phyloP scores from a whole-genome alignment of 164 flowering plant species.

The Tetracentron sinense region DNA sequence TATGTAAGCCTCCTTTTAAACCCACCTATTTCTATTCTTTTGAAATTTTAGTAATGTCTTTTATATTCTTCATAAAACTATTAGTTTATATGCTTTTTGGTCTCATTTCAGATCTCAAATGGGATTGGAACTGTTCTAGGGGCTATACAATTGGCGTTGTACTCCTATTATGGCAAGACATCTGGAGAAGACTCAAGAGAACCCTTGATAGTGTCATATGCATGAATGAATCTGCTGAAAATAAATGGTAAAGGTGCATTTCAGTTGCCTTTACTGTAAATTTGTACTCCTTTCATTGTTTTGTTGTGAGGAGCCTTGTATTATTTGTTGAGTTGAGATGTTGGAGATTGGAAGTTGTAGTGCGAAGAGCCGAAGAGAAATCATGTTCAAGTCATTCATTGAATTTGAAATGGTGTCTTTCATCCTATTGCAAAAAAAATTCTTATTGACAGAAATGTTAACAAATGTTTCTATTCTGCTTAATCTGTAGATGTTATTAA shows the following conservation, averaged over 20 bases:
- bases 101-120: conserved; percentile 74
- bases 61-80: neutral
- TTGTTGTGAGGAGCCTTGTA: neutral
- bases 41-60: neutral
- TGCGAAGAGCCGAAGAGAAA: neutral
- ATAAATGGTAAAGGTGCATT: neutral
- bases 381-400: neutral
- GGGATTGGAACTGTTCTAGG: conserved; percentile 81
- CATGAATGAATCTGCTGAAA: conserved; percentile 20
- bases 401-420: neutral
- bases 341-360: conserved; percentile 1
- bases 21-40: neutral
- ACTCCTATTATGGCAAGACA: conserved; percentile 40
- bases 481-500: neutral
- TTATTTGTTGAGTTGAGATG: conserved; percentile 2
- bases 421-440: too few species aligned
- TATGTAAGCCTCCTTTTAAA: conserved; percentile 35
- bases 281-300: conserved; percentile 1
- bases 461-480: neutral
- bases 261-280: neutral
- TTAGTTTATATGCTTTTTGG: neutral
- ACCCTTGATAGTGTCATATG: conserved; percentile 49
- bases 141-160: conserved; percentile 53
- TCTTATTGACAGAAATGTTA: neutral
- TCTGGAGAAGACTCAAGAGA: conserved; percentile 38